phyloP scores from a whole-genome alignment of 1,284 basidiomycete species.

The Phellinidium pouzarii region DNA sequence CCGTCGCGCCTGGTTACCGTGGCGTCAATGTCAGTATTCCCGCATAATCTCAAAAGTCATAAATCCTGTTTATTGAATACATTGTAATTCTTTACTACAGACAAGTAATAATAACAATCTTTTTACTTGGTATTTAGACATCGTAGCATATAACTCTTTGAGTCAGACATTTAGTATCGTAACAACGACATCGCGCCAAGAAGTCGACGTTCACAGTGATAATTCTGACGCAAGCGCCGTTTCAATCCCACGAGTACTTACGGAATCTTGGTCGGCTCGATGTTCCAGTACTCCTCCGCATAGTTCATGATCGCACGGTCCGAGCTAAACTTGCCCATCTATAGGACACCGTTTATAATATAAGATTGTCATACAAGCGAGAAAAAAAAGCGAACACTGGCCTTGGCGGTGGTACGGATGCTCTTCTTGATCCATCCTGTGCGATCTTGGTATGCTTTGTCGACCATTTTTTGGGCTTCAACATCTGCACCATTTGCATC shows the following conservation, averaged over 20 bases:
- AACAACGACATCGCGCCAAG: no score
- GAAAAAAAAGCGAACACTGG: constrained; percentile 23
- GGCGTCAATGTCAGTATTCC: no score
- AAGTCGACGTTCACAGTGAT: no score
- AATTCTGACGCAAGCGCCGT: neutral
- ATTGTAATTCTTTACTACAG: no score
- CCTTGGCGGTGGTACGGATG: constrained; percentile 76
- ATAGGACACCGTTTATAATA: constrained; percentile 15
- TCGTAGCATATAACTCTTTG: no score
- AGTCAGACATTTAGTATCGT: no score
- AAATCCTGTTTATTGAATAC: no score
- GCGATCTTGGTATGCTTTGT: constrained; percentile 76
- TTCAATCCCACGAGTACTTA: neutral
- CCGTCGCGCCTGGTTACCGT: no score
- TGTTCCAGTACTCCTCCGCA: constrained; percentile 75
- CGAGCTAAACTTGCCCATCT: constrained; percentile 94
- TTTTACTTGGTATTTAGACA: no score
- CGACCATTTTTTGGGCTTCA: constrained; percentile 76
- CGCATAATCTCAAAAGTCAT: no score
- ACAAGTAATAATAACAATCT: no score
- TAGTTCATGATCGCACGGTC: constrained; percentile 89
- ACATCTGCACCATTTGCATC: constrained; percentile 44
- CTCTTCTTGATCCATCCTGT: constrained; percentile 89
- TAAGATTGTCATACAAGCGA: neutral
- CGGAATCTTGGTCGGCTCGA: constrained; percentile 40